These are phyloP conservation scores for Leishmania braziliensis DNA, from an alignment of 208 protist species.

Conservation along the genomic window DNA sequence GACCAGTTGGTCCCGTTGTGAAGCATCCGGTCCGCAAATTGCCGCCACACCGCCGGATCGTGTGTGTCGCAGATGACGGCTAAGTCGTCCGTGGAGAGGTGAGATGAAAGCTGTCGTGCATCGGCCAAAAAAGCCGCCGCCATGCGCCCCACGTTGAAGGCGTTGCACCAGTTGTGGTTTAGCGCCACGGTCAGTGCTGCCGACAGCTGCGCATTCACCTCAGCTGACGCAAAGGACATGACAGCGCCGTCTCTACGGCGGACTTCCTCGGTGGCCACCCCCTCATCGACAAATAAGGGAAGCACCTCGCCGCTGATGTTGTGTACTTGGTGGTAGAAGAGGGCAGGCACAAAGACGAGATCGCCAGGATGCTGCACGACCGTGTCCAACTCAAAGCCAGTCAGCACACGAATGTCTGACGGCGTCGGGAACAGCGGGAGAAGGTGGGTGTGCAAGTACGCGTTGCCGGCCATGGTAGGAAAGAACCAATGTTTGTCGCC, in stretches of 20 bases:
- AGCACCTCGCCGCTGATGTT: slow-evolving; percentile 63
- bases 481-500: slow-evolving; percentile 89
- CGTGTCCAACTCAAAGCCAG: slow-evolving; percentile 42
- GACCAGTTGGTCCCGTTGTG: slow-evolving; percentile 71
- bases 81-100: slow-evolving; percentile 50
- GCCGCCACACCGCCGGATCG: slow-evolving; percentile 37
- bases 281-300: background rate
- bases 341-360: slow-evolving; percentile 83
- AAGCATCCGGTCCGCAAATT: slow-evolving; percentile 59
- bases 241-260: background rate
- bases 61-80: slow-evolving; percentile 41
- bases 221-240: background rate
- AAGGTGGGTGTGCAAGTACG: slow-evolving; percentile 35
- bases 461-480: slow-evolving; percentile 49
- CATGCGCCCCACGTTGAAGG: slow-evolving; percentile 68
- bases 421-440: slow-evolving; percentile 43
- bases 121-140: slow-evolving; percentile 51
- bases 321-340: slow-evolving; percentile 85
- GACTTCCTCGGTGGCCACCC: background rate
- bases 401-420: slow-evolving; percentile 65
- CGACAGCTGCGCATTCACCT: background rate
- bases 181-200: slow-evolving; percentile 59
- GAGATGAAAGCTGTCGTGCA: slow-evolving; percentile 31
- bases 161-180: slow-evolving; percentile 92
- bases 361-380: slow-evolving; percentile 77